These are phyloP conservation scores for Logfia minima DNA, from an alignment of 129 eudicot species.

Conservation along the genomic window DNA sequence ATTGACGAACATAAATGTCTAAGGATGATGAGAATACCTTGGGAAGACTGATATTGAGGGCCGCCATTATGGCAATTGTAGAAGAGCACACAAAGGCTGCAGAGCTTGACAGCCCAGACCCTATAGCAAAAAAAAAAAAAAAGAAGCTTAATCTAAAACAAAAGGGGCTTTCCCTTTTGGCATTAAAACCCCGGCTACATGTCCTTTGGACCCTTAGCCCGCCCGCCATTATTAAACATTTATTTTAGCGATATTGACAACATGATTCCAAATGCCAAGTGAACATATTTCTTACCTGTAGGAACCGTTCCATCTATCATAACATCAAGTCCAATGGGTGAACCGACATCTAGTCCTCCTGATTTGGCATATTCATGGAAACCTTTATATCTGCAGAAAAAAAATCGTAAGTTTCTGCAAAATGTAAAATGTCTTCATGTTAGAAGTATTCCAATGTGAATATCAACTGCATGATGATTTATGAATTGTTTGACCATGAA, in stretches of 20 bases:
- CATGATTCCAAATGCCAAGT: neutral
- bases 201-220: no score
- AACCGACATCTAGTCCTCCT: slow-evolving; percentile 65
- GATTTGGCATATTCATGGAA: slow-evolving; percentile 77
- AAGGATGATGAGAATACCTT: slow-evolving; percentile 54
- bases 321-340: slow-evolving; percentile 87
- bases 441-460: neutral
- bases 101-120: slow-evolving; percentile 97
- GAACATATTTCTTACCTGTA: slow-evolving; percentile 51
- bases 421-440: neutral
- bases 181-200: neutral
- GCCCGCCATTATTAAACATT: neutral
- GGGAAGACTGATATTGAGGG: slow-evolving; percentile 54
- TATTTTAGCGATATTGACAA: neutral
- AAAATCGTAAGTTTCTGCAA: slow-evolving; percentile 8
- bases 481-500: neutral
- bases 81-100: slow-evolving; percentile 99
- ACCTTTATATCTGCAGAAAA: slow-evolving; percentile 79
- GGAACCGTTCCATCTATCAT: slow-evolving; percentile 97
- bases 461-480: slow-evolving; percentile 1
- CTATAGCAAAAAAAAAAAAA: slow-evolving; percentile 32
- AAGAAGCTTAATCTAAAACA: slow-evolving; percentile 15
- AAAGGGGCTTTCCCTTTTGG: neutral
- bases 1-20: neutral
- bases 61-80: slow-evolving; percentile 96